These are phyloP conservation scores for Albugo candida DNA, from an alignment of 352 stramenopile species.

Conservation along the genomic window DNA sequence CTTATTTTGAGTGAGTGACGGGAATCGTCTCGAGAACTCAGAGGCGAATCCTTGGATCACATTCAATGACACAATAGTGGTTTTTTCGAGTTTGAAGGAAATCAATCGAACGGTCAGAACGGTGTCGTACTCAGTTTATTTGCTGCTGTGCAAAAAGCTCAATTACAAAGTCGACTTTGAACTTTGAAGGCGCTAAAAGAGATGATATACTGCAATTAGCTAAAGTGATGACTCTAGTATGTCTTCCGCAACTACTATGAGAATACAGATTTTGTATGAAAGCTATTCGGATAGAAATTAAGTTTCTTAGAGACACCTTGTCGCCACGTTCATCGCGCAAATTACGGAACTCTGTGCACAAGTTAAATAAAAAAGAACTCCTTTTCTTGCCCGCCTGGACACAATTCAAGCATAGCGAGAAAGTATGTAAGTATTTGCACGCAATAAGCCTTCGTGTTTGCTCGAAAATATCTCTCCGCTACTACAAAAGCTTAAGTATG, in stretches of 20 bases:
- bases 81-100: conserved; percentile 58
- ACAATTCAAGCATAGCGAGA: too few species aligned
- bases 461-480: too few species aligned
- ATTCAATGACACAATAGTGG: conserved; percentile 78
- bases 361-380: too few species aligned
- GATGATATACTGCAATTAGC: conserved; percentile 75
- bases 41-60: conserved; percentile 75
- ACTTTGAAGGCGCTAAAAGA: conserved; percentile 17
- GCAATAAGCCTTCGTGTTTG: too few species aligned
- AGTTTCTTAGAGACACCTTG: too few species aligned
- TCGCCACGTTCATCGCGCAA: too few species aligned
- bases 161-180: conserved; percentile 22
- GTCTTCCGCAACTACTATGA: conserved; percentile 23
- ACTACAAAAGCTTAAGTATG: too few species aligned
- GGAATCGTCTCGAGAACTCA: conserved; percentile 56
- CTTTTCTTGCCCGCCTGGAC: too few species aligned
- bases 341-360: too few species aligned
- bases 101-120: conserved; percentile 66
- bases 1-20: conserved; percentile 66
- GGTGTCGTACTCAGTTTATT: conserved; percentile 74
- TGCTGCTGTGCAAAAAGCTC: conserved; percentile 78
- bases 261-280: too few species aligned
- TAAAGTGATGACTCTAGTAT: conserved; percentile 76
- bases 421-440: too few species aligned
- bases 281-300: too few species aligned